A percentile compares a stretch with the other conserved stretches of the same genome.
phyloP scores from a whole-genome alignment of 2,329 filamentous ascomycete genomes.

The Drechslerella dactyloides region DNA sequence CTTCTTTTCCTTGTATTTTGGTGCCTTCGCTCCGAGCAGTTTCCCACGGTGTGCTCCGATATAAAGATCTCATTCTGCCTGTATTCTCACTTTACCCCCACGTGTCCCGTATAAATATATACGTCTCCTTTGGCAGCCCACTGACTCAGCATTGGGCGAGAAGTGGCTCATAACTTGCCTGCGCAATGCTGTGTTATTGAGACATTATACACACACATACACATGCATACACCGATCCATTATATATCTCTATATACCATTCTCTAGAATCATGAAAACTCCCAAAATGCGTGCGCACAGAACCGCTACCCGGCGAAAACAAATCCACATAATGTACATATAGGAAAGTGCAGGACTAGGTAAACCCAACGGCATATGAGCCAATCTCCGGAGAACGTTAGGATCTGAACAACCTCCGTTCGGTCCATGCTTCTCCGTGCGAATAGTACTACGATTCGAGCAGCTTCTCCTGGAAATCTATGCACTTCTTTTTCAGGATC shows the following conservation, averaged over 20 bases:
- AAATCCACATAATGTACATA: background rate
- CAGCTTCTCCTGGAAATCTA: conserved; percentile 50
- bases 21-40: conserved; percentile 16
- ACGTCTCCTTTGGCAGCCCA: too few species aligned
- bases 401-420: background rate
- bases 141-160: too few species aligned
- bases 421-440: conserved; percentile 8
- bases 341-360: background rate
- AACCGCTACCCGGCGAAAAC: background rate
- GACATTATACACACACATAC: background rate
- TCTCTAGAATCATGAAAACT: conserved; percentile 41
- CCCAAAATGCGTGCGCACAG: conserved; percentile 36
- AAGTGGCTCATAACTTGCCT: background rate
- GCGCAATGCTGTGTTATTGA: background rate
- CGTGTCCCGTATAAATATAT: background rate
- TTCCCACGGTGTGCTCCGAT: conserved; percentile 12
- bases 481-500: conserved; percentile 82
- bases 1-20: conserved; percentile 8
- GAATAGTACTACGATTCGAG: conserved; percentile 40
- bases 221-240: background rate
- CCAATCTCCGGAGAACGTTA: background rate
- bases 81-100: conserved; percentile 7
- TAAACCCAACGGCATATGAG: background rate
- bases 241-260: conserved; percentile 28
- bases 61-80: conserved; percentile 26